Evolutionary conservation across 139 green algal genomes (phyloP).

Genomic region (Tetradesmus lagerheimii): DNA sequence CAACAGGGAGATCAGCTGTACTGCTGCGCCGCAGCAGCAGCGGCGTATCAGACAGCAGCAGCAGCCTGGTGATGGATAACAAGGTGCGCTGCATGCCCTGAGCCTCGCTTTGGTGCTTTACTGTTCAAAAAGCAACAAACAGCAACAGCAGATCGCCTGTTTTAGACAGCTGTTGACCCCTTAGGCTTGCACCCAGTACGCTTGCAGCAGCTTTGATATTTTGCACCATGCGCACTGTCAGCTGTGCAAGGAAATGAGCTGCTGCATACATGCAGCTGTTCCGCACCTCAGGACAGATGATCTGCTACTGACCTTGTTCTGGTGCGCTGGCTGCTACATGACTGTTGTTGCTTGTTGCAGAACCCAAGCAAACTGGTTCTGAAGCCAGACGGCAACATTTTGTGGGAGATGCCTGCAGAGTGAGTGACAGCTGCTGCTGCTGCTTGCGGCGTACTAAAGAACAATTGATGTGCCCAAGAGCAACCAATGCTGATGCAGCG

Average conservation of each 20-base stretch:
- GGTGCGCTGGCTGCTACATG: not conserved
- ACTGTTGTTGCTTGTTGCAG: not conserved
- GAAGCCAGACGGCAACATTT: constrained; percentile 52
- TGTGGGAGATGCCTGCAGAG: constrained; percentile 50
- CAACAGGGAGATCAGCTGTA: not conserved
- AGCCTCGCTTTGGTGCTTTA: too few species aligned
- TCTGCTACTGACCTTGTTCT: too few species aligned
- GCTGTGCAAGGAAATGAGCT: not conserved
- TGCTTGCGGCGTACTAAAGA: not conserved
- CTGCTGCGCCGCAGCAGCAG: constrained; percentile 29
- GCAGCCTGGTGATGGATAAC: constrained; percentile 34
- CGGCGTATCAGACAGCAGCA: constrained; percentile 21
- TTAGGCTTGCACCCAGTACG: too few species aligned
- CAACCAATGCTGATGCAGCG: not conserved
- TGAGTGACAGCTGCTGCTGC: not conserved
- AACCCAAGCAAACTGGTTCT: constrained; percentile 50
- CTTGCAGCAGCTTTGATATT: too few species aligned
- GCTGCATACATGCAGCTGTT: not conserved
- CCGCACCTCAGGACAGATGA: not conserved
- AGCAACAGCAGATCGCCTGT: too few species aligned
- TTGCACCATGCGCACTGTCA: not conserved
- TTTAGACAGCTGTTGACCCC: too few species aligned
- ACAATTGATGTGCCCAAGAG: not conserved
- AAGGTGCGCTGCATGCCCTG: constrained; percentile 3
- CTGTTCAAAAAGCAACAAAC: too few species aligned